Conservation (phyloP, 139 green algal genomes). For the Chlamydomonas eustigma region DNA sequence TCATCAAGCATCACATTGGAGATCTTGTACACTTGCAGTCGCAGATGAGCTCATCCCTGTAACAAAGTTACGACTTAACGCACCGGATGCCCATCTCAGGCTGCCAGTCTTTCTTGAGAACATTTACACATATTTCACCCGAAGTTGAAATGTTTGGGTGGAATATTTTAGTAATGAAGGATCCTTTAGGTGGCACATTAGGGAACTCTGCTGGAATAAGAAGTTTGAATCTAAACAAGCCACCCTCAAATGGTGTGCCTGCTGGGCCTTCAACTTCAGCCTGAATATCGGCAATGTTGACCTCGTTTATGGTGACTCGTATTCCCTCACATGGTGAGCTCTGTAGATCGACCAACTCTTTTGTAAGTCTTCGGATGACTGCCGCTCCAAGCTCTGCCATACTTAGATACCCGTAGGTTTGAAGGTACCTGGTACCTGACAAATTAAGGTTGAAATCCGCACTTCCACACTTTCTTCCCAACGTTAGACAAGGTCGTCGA, state of each 20-base stretch:
- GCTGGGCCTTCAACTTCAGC: slow-evolving; percentile 83
- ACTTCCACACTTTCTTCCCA: too few species aligned
- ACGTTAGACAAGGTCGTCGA: too few species aligned
- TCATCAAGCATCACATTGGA: too few species aligned
- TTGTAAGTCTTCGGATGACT: neutral
- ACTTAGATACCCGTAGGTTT: too few species aligned
- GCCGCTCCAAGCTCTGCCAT: neutral
- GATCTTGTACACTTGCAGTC: too few species aligned
- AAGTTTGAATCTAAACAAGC: slow-evolving; percentile 76
- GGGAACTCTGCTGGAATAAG: slow-evolving; percentile 54
- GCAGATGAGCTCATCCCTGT: too few species aligned
- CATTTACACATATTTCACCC: slow-evolving; percentile 98
- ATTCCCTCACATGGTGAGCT: slow-evolving; percentile 60
- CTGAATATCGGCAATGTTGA: slow-evolving; percentile 78
- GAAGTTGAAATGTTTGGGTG: slow-evolving; percentile 89
- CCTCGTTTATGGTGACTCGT: slow-evolving; percentile 71
- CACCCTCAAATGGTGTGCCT: slow-evolving; percentile 87
- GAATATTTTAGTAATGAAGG: slow-evolving; percentile 93
- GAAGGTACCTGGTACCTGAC: too few species aligned
- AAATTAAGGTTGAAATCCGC: too few species aligned
- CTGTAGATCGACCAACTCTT: slow-evolving; percentile 12
- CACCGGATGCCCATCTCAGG: slow-evolving; percentile 80
- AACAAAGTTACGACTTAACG: too few species aligned
- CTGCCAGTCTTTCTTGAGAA: slow-evolving; percentile 95
- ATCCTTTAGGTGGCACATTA: slow-evolving; percentile 42